phyloP scores from a whole-genome alignment of 2,329 filamentous ascomycete genomes.

The Diaporthe sp. region DNA sequence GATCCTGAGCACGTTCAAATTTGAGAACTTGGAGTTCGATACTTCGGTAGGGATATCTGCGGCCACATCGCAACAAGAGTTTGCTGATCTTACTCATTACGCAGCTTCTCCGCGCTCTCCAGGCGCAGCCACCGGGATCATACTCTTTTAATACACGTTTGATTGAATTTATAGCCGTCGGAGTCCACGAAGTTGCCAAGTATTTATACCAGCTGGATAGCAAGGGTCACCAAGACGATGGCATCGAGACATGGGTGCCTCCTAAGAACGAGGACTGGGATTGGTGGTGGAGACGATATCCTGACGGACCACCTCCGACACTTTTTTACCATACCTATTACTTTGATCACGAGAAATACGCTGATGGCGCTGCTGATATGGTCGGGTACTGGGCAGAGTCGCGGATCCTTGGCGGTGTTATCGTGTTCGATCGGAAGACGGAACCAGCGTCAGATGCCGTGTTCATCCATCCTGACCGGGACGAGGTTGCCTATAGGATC shows the following conservation, averaged over 20 bases:
- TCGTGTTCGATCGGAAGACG: background rate
- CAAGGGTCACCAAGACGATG: background rate
- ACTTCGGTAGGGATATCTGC: background rate
- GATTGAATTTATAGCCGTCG: background rate
- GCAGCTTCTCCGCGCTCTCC: background rate
- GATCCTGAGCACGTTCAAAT: background rate
- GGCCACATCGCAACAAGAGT: background rate
- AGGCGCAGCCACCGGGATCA: background rate
- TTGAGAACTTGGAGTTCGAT: background rate
- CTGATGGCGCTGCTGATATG: constrained; percentile 12
- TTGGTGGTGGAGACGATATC: background rate
- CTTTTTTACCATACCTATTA: background rate
- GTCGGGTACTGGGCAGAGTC: constrained; percentile 13
- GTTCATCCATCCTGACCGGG: constrained; percentile 13
- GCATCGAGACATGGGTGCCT: constrained; percentile 3
- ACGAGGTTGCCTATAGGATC: background rate
- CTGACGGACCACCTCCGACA: background rate
- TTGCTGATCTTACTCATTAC: background rate
- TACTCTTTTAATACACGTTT: background rate
- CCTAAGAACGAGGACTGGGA: background rate
- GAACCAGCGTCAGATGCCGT: background rate
- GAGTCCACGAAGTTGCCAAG: constrained; percentile 1
- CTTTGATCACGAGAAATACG: constrained; percentile 1
- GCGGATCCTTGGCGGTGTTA: constrained; percentile 5
- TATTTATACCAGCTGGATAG: background rate